Percentiles rank a stretch among this genome's conserved stretches.
Conservation (phyloP, 805 yeast species). For the Candida ficus region DNA sequence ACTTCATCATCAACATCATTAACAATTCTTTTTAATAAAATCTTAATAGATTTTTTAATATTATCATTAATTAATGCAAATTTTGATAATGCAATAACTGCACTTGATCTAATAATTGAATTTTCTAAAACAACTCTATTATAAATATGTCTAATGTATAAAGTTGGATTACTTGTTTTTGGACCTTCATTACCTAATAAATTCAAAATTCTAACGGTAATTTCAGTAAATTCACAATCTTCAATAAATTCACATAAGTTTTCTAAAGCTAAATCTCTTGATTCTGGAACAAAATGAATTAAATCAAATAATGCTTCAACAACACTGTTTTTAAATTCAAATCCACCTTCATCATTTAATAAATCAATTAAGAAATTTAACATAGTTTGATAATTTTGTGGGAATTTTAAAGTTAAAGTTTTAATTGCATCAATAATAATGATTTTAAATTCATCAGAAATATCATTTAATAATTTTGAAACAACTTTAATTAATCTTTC, state of each 20-base stretch:
- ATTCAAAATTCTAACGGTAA: conserved; percentile 89
- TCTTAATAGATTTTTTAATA: conserved; percentile 63
- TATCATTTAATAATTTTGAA: conserved; percentile 84
- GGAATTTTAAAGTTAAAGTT: conserved; percentile 88
- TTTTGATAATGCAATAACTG: conserved; percentile 86
- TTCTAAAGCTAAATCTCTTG: conserved; percentile 78
- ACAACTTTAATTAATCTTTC: conserved; percentile 86
- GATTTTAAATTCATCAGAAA: conserved; percentile 91
- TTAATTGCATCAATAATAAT: conserved; percentile 94
- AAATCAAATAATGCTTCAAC: conserved; percentile 92
- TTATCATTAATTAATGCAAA: conserved; percentile 73
- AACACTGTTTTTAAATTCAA: conserved; percentile 76
- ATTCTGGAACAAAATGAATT: conserved; percentile 79
- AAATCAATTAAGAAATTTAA: conserved; percentile 76
- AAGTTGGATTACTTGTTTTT: conserved; percentile 73
- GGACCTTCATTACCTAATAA: conserved; percentile 95
- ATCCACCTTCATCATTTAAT: conserved; percentile 88
- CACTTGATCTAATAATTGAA: conserved; percentile 92
- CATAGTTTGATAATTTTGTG: conserved; percentile 80
- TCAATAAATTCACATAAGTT: conserved; percentile 94
- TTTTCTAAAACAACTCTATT: conserved; percentile 95
- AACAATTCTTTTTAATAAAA: conserved; percentile 75
- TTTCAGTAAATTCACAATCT: conserved; percentile 94
- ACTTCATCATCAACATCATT: conserved; percentile 94
- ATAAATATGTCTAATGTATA: conserved; percentile 92